Conservation (phyloP, 768 basidiomycete genomes). For the Auriscalpium microsporum region DNA sequence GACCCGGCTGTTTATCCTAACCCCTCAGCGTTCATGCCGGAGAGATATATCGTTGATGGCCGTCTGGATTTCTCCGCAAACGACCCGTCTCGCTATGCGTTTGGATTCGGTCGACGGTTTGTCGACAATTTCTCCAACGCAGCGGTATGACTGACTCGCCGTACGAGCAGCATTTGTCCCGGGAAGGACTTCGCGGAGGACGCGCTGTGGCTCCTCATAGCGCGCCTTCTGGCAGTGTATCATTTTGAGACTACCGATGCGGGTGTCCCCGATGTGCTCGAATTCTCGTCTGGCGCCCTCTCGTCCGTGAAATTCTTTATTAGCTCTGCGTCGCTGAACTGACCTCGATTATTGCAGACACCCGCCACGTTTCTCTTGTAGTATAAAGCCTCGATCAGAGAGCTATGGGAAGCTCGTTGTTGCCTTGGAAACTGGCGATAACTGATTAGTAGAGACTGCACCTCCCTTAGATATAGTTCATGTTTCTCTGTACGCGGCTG, state of each 20-base stretch:
- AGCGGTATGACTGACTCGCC: too few species aligned
- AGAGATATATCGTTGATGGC: constrained; percentile 12
- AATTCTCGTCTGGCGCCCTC: neutral
- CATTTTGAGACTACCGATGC: neutral
- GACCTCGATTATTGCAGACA: too few species aligned
- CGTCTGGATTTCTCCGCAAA: neutral
- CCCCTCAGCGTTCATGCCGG: constrained; percentile 13
- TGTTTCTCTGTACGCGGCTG: too few species aligned
- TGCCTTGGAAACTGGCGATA: too few species aligned
- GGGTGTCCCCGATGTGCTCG: neutral
- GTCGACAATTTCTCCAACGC: neutral
- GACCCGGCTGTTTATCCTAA: constrained; percentile 9
- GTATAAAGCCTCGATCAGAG: too few species aligned
- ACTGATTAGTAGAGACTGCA: too few species aligned
- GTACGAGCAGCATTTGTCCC: neutral
- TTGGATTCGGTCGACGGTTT: neutral
- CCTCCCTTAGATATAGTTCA: too few species aligned
- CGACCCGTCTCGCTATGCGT: neutral
- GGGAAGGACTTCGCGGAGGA: neutral
- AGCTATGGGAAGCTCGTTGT: too few species aligned
- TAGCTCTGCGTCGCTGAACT: too few species aligned
- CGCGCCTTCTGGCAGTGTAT: neutral
- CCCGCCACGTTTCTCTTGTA: too few species aligned
- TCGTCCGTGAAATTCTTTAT: neutral
- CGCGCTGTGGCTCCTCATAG: neutral